Percentiles rank a stretch among this genome's conserved stretches.
Evolutionary conservation across 1,139 yeast genomes (phyloP).

Genomic region (Arxiozyma telluris): DNA sequence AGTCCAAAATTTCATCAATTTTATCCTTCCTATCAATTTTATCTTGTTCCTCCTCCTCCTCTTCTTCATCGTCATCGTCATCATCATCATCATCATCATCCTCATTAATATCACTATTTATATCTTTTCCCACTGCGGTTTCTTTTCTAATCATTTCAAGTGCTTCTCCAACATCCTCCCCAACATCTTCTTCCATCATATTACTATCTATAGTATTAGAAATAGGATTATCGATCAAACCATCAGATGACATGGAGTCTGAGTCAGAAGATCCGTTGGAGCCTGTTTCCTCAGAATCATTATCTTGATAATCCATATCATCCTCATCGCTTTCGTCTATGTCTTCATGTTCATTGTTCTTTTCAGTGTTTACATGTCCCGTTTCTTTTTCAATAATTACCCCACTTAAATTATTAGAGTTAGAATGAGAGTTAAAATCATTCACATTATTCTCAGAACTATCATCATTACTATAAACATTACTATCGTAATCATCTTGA

Average conservation of each 20-base stretch:
- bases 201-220: slow-evolving; percentile 10
- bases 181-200: slow-evolving; percentile 20
- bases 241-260: neutral
- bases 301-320: slow-evolving; percentile 1
- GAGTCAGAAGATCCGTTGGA: neutral
- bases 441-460: slow-evolving; percentile 21
- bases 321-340: neutral
- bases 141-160: slow-evolving; percentile 2
- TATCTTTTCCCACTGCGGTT: neutral
- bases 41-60: slow-evolving; percentile 1
- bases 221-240: neutral
- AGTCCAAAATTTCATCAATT: slow-evolving; percentile 5
- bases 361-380: slow-evolving; percentile 9
- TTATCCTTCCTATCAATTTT: neutral
- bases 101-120: neutral
- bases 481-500: neutral
- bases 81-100: neutral
- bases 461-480: neutral
- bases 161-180: slow-evolving; percentile 15
- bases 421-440: slow-evolving; percentile 21
- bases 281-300: neutral
- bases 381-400: slow-evolving; percentile 4
- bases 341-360: neutral
- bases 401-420: slow-evolving; percentile 10
- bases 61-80: neutral